Percentiles rank a stretch among this genome's conserved stretches.
phyloP scores from a whole-genome alignment of 2,329 filamentous ascomycete species.

The Aspergillus alliaceus region DNA sequence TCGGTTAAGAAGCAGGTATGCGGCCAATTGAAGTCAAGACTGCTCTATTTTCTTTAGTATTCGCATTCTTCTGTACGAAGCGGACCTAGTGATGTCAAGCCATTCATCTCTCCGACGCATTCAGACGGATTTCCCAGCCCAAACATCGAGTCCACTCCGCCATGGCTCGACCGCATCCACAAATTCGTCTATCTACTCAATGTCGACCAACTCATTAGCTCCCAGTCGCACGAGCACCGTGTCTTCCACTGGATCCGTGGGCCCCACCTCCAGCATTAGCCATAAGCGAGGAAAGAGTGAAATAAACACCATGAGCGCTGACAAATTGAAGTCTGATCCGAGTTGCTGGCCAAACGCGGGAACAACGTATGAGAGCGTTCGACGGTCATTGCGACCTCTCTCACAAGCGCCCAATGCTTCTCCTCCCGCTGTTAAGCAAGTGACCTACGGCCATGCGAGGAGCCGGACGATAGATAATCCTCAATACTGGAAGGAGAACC shows the following conservation, averaged over 20 bases:
- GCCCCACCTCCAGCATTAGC: slow-evolving; percentile 48
- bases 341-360: slow-evolving; percentile 49
- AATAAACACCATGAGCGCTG: slow-evolving; percentile 56
- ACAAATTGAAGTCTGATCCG: slow-evolving; percentile 21
- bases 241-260: slow-evolving; percentile 70
- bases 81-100: slow-evolving; percentile 40
- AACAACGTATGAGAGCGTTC: slow-evolving; percentile 68
- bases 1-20: slow-evolving; percentile 40
- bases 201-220: slow-evolving; percentile 48
- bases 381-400: slow-evolving; percentile 74
- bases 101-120: slow-evolving; percentile 37
- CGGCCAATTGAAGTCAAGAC: slow-evolving; percentile 33
- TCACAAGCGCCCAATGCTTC: slow-evolving; percentile 62
- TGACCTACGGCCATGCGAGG: slow-evolving; percentile 47
- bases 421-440: slow-evolving; percentile 36
- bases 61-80: slow-evolving; percentile 30
- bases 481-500: slow-evolving; percentile 35
- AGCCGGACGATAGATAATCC: slow-evolving; percentile 65
- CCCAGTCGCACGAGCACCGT: slow-evolving; percentile 67
- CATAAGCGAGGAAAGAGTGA: slow-evolving; percentile 79
- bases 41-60: slow-evolving; percentile 24
- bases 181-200: slow-evolving; percentile 54
- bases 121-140: slow-evolving; percentile 41
- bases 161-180: slow-evolving; percentile 58
- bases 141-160: slow-evolving; percentile 49